Evolutionary conservation across 805 yeast genomes (phyloP).

Genomic region (Pichia manshurica): DNA sequence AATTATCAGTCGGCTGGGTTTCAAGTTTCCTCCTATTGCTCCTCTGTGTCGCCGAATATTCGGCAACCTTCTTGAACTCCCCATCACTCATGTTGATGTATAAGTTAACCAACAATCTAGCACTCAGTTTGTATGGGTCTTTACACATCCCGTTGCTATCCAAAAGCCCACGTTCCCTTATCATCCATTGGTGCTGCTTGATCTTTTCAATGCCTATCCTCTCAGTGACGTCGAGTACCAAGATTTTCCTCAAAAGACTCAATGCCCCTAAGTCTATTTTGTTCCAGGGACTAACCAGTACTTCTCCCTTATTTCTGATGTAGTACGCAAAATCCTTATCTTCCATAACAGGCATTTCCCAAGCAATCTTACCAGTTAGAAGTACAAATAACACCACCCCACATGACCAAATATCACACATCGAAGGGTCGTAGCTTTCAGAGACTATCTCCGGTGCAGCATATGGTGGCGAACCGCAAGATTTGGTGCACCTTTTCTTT

Average conservation of each 20-base stretch:
- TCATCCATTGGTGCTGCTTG: conserved; percentile 52
- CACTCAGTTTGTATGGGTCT: conserved; percentile 47
- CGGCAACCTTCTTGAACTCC: conserved; percentile 32
- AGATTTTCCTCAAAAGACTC: conserved; percentile 46
- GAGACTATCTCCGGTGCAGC: conserved; percentile 67
- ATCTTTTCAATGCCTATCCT: conserved; percentile 40
- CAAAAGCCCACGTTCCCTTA: conserved; percentile 37
- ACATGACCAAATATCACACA: conserved; percentile 64
- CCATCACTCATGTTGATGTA: conserved; percentile 50
- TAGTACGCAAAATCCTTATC: conserved; percentile 39
- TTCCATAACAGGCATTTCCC: conserved; percentile 54
- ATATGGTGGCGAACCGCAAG: conserved; percentile 73
- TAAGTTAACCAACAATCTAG: conserved; percentile 44
- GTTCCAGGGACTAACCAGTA: conserved; percentile 48
- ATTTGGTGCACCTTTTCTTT: conserved; percentile 41
- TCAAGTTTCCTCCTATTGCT: conserved; percentile 21
- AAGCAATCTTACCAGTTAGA: conserved; percentile 61
- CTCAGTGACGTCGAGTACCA: conserved; percentile 43
- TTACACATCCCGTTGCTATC: conserved; percentile 44
- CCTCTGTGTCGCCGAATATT: conserved; percentile 22
- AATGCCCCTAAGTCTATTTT: conserved; percentile 43
- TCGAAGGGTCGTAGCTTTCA: conserved; percentile 49
- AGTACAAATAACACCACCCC: conserved; percentile 60
- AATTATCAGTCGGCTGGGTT: conserved; percentile 41
- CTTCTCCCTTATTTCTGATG: conserved; percentile 40